A percentile compares a stretch with the other conserved stretches of the same genome.
Evolutionary conservation across 225 moss, liverwort and hornwort species (phyloP).

Genomic region (Rhytidiadelphus loreus): DNA sequence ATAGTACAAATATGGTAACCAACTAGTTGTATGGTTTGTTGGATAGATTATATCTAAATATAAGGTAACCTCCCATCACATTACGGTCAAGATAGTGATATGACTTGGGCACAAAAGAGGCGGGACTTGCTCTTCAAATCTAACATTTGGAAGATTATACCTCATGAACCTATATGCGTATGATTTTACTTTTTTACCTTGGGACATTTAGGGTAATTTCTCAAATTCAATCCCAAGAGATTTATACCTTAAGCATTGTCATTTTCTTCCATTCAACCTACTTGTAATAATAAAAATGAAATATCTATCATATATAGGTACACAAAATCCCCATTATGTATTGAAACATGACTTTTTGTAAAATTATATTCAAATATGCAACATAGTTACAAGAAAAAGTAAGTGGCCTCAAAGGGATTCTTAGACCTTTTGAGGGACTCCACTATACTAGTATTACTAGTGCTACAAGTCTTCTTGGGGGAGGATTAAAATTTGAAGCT

Average conservation of each 20-base stretch:
- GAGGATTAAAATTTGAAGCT: background rate
- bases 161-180: no score
- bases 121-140: no score
- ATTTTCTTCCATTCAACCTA: background rate
- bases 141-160: no score
- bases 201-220: background rate
- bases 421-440: background rate
- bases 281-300: background rate
- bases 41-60: background rate
- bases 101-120: no score
- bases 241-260: no score
- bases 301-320: background rate
- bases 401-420: background rate
- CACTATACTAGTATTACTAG: background rate
- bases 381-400: accelerated
- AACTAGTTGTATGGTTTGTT: background rate
- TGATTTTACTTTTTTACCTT: background rate
- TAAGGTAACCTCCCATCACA: background rate
- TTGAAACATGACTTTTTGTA: background rate
- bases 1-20: no score
- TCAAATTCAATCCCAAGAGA: background rate
- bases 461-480: background rate
- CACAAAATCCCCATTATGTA: background rate
- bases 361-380: background rate
- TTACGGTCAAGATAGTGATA: no score